Percentiles rank a stretch among this genome's conserved stretches.
phyloP scores from a whole-genome alignment of 1,284 basidiomycete species.

The Cutaneotrichosporon sp. region DNA sequence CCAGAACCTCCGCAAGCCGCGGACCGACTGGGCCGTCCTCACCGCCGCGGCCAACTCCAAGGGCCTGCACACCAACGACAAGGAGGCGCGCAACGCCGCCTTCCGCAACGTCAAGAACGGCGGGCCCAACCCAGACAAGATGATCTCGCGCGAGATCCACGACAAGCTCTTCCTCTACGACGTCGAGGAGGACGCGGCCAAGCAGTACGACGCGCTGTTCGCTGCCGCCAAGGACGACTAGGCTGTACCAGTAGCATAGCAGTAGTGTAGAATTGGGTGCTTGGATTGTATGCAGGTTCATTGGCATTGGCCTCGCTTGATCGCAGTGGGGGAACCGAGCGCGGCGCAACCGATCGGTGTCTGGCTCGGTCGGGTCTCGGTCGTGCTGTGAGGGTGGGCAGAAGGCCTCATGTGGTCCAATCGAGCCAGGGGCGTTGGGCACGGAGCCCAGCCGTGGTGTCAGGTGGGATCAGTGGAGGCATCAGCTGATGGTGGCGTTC shows the following conservation, averaged over 20 bases:
- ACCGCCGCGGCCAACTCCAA: slow-evolving; percentile 50
- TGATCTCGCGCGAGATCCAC: slow-evolving; percentile 31
- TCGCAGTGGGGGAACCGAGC: no score
- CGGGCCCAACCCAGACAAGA: slow-evolving; percentile 57
- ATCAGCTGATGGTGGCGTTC: no score
- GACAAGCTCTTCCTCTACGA: slow-evolving; percentile 35
- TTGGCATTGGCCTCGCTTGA: neutral
- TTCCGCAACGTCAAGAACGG: slow-evolving; percentile 32
- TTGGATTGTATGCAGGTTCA: slow-evolving; percentile 10
- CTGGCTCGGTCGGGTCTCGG: no score
- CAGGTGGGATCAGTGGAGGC: no score
- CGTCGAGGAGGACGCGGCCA: slow-evolving; percentile 30
- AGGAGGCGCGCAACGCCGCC: slow-evolving; percentile 31
- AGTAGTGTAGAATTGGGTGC: neutral
- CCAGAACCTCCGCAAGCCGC: slow-evolving; percentile 49
- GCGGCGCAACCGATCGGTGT: no score
- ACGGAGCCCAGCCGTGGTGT: no score
- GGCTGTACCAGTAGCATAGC: neutral
- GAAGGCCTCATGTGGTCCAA: no score
- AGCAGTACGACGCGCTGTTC: slow-evolving; percentile 27
- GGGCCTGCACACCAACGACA: slow-evolving; percentile 44
- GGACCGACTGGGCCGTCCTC: slow-evolving; percentile 50
- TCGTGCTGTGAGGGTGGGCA: no score
- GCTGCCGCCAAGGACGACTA: slow-evolving; percentile 1
- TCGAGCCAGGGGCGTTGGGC: no score